Base-by-base conservation (phyloP, 495 filamentous ascomycete genomes). In the Xylaria sp. region DNA sequence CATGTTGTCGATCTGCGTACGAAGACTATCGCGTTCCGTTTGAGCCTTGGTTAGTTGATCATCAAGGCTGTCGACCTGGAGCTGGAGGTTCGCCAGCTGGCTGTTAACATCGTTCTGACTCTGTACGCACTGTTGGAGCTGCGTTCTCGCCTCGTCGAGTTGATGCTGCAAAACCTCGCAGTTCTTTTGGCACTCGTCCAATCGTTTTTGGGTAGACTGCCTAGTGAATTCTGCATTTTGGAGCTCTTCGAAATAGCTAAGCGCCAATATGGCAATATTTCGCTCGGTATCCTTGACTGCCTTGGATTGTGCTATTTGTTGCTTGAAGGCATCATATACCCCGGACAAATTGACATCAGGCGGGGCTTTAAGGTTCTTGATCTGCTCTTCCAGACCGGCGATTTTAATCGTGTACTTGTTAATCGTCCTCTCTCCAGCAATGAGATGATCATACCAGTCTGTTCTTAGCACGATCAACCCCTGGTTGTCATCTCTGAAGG, bases 401-500 rank as follows among this genome's bases (percentile, higher is more conserved):
- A 61, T 31, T 15, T 1, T 43, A 24, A 5, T n/a, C 21, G 0
- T 50, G 19, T 24, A 21, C 5, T 26, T 35, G 14, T 19, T 29
- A 0, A 37, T 19, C 6, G 2, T 29, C 14, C 50, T 69, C 31
- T 69, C 57, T 15, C 6, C 6, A 1, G n/a, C 12, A 29, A 57
- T 17, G 15, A 70, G 58, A 11, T 64, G 17, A 26, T 70, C 68
- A 48, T 55, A 70, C n/a, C 26, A 70, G 3, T 43, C 37, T 15
- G 68, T 64, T 12, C 15, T 64, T 14, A 70, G 41, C 7, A 64
- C 68, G 37, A 70, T 57, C 2, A 70, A 48, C 14, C 68, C 68
- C 31, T 70, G 58, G 46, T 64, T 57, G 48, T 70, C 68, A 17
- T 70, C 68, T 17, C 68, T 40, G 68, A 52, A 70, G n/a, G 59